A percentile compares a stretch with the other conserved stretches of the same genome.
These are phyloP conservation scores for Debaryomyces coudertii DNA, from an alignment of 1,139 yeast species.

Conservation along the genomic window DNA sequence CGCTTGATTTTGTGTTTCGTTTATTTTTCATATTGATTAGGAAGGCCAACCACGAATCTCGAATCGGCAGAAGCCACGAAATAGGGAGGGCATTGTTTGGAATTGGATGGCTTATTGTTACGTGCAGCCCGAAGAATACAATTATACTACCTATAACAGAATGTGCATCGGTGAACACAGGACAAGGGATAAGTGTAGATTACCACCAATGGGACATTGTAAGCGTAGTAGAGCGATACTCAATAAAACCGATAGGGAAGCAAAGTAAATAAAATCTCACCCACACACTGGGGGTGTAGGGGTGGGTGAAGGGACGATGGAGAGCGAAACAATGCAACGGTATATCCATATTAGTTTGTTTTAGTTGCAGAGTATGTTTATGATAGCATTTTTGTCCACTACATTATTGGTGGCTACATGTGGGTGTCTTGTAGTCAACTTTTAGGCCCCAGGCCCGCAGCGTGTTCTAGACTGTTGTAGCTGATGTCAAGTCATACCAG, in stretches of 20 bases:
- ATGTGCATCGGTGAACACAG: background rate
- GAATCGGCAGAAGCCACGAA: background rate
- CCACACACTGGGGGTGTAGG: background rate
- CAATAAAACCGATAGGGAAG: background rate
- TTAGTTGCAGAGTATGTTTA: too few relatives aligned
- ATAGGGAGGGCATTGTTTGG: background rate
- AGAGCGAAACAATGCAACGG: background rate
- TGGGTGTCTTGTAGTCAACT: too few relatives aligned
- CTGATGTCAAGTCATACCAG: too few relatives aligned
- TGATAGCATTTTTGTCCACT: too few relatives aligned
- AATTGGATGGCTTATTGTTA: background rate
- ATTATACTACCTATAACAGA: constrained; percentile 1
- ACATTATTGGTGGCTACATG: too few relatives aligned
- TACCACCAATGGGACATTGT: background rate
- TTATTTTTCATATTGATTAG: constrained; percentile 7
- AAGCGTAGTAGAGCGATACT: background rate
- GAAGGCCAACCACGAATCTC: constrained; percentile 5
- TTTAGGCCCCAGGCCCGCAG: too few relatives aligned
- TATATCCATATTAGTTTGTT: background rate
- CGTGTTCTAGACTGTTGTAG: too few relatives aligned
- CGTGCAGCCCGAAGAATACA: background rate
- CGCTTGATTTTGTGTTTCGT: constrained; percentile 8
- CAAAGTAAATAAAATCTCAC: background rate
- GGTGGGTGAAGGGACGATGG: background rate
- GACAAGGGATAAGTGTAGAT: background rate